These are phyloP conservation scores for Cinchona pubescens DNA, from an alignment of 257 asterid genomes.

Conservation along the genomic window DNA sequence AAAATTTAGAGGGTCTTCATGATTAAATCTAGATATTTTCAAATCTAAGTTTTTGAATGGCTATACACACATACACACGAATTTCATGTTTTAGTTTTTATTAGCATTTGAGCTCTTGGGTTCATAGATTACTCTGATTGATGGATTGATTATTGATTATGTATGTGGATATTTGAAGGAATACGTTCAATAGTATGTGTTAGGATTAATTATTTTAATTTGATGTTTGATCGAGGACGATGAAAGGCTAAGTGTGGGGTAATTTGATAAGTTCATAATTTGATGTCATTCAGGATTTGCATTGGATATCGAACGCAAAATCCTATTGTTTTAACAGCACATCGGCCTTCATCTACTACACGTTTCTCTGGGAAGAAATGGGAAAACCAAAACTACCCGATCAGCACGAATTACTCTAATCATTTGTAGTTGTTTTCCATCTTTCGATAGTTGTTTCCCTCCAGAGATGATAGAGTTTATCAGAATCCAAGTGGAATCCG, in stretches of 20 bases:
- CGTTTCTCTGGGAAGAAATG: not conserved
- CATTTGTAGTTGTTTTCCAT: constrained; percentile 16
- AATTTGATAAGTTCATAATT: constrained; percentile 19
- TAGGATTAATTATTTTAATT: too few species aligned
- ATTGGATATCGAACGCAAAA: constrained; percentile 17
- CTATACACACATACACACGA: too few species aligned
- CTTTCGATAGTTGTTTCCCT: constrained; percentile 32
- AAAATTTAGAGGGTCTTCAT: too few species aligned
- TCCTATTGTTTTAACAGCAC: constrained; percentile 13
- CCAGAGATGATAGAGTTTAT: constrained; percentile 30
- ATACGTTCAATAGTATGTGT: too few species aligned
- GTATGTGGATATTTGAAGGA: too few species aligned
- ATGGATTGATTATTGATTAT: too few species aligned
- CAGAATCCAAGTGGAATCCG: not conserved
- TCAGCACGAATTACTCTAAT: not conserved
- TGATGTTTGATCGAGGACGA: not conserved
- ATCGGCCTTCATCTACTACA: constrained; percentile 8
- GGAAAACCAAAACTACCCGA: constrained; percentile 13
- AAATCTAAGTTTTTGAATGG: too few species aligned
- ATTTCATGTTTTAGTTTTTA: too few species aligned
- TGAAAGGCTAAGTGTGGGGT: constrained; percentile 8
- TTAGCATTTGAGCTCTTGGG: too few species aligned
- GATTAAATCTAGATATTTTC: too few species aligned
- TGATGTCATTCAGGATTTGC: constrained; percentile 8
- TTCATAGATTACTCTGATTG: too few species aligned